Evolutionary conservation across 2,329 filamentous ascomycete species (phyloP), one percentile per base, ranked within the genome.

Genomic region (Nigrospora oryzae): DNA sequence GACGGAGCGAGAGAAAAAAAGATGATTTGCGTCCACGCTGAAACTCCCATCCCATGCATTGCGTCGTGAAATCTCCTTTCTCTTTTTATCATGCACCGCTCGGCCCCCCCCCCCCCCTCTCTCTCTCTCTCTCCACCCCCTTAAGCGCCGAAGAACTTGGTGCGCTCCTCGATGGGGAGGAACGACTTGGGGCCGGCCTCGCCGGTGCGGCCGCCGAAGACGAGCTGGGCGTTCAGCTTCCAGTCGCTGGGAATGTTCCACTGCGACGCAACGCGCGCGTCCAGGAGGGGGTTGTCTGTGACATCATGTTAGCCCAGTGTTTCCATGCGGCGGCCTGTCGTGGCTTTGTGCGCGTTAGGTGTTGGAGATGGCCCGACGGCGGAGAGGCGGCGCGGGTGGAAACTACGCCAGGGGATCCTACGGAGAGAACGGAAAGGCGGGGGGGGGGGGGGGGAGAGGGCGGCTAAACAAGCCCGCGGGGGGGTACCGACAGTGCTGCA

Each of bases 171-270:
- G 30, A 87, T 54, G 23, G 82, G 75, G 60, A 73, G 65, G 63
- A 81, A 82, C 14, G 68, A 61, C 77, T 90, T 89, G 62, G 80
- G 73, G 13, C 69, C 74, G 7, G 81, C 63, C 50, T 73, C 70
- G 40, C 64, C 77, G 16, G 70, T 71, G 43, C 70, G 73, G 50
- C 75, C 79, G 52, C 88, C 88, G 65, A 95, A 93, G 57, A 95
- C 89, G 53, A 96, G 71, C 75, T 95, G 88, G 19, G 86, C 83
- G 60, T 83, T 79, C 52, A 95, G 76, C 59, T 78, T 79, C 89
- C 89, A 95, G 56, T 76, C 75, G 15, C 67, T 58, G 37, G 86
- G 84, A 31, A 95, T 56, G 46, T 75, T 74, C 85, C 87, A 95
- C 55, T 79, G 70, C 49, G 67, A 70, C 38, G 75, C 68, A 43